Percentiles rank a stretch among this genome's conserved stretches.
Conservation (phyloP, 371 early-diverging fungal species). For the Zancudomyces culisetae region DNA sequence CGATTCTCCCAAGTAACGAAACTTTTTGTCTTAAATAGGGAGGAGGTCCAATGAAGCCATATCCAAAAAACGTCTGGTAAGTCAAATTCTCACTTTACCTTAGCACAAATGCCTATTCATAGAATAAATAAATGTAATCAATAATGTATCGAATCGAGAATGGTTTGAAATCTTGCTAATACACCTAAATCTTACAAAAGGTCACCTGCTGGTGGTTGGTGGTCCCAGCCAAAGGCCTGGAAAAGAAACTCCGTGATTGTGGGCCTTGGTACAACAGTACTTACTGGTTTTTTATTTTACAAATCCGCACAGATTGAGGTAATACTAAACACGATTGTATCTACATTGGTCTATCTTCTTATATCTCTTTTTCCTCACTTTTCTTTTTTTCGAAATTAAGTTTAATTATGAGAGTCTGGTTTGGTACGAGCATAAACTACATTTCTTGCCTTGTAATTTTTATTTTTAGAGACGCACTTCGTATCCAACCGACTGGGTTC, state of each 20-base stretch:
- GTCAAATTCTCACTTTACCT: neutral
- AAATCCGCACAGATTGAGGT: constrained; percentile 69
- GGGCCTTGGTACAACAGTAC: constrained; percentile 36
- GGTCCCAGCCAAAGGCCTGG: constrained; percentile 64
- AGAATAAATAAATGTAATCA: no score
- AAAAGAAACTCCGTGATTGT: constrained; percentile 59
- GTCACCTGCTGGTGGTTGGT: constrained; percentile 77
- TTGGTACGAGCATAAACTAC: no score
- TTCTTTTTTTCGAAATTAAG: no score
- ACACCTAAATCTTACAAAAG: constrained; percentile 9
- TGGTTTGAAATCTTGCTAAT: no score
- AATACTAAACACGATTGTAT: constrained; percentile 5
- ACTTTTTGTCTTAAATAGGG: constrained; percentile 23
- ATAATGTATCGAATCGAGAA: no score
- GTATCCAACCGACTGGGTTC: constrained; percentile 25
- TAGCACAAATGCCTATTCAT: neutral
- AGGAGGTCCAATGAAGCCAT: constrained; percentile 35
- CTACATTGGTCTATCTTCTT: no score
- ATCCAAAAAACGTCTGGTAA: constrained; percentile 47
- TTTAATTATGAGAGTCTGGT: no score
- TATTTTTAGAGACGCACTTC: constrained; percentile 11
- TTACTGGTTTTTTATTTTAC: constrained; percentile 46
- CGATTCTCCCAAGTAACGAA: no score
- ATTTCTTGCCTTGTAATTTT: no score
- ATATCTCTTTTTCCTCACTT: no score